Percentiles rank a stretch among this genome's conserved stretches.
Conservation (phyloP, 192 early-diverging fungal genomes). For the Pilaira anomala region DNA sequence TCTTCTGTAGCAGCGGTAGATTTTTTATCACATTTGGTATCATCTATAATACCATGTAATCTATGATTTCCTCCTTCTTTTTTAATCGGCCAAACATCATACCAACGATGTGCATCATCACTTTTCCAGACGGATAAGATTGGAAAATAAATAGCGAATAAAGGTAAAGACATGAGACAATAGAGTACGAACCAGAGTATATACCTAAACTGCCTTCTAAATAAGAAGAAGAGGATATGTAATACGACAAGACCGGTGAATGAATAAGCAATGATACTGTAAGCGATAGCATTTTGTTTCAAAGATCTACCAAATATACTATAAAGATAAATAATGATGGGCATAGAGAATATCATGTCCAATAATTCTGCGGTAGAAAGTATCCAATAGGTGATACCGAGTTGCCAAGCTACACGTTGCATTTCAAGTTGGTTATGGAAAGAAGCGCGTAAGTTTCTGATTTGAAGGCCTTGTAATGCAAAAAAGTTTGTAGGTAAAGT, state of each 20-base stretch:
- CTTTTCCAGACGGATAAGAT: slow-evolving; percentile 22
- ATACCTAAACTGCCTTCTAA: slow-evolving; percentile 28
- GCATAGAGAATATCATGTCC: slow-evolving; percentile 22
- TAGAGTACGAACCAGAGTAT: slow-evolving; percentile 33
- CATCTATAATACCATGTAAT: slow-evolving; percentile 31
- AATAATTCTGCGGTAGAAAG: slow-evolving; percentile 21
- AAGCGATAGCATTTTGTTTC: slow-evolving; percentile 9
- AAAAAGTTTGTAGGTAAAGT: slow-evolving; percentile 28
- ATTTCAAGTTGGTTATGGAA: slow-evolving; percentile 31
- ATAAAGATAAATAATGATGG: slow-evolving; percentile 30
- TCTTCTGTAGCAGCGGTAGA: background rate
- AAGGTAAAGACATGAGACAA: slow-evolving; percentile 23
- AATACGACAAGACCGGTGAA: slow-evolving; percentile 23
- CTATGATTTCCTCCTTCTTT: background rate
- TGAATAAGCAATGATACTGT: slow-evolving; percentile 21
- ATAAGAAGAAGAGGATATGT: slow-evolving; percentile 32
- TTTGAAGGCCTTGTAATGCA: slow-evolving; percentile 24
- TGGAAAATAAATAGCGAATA: slow-evolving; percentile 33
- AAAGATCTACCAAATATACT: slow-evolving; percentile 19
- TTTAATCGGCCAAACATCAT: slow-evolving; percentile 28
- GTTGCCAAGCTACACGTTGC: slow-evolving; percentile 17
- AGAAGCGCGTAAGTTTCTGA: slow-evolving; percentile 14
- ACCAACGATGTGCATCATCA: slow-evolving; percentile 28
- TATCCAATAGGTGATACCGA: slow-evolving; percentile 27
- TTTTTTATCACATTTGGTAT: background rate